Evolutionary conservation across 176 grass and related monocot genomes (phyloP).

Genomic region (Puccinellia tenuiflora): DNA sequence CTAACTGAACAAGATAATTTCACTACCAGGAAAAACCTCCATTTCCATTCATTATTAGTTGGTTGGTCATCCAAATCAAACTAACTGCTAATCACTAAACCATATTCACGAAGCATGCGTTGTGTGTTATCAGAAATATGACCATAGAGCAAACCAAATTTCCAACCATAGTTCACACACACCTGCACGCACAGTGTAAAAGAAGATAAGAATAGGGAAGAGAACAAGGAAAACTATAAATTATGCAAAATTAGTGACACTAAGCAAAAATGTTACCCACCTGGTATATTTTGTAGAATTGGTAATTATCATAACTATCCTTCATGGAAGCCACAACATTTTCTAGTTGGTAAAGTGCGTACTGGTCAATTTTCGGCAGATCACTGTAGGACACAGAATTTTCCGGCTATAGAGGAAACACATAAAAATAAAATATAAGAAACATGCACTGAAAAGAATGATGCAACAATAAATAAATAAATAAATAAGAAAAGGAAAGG

Average conservation of each 20-base stretch:
- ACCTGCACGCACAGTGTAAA: not conserved
- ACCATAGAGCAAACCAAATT: not conserved
- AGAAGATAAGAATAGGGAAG: not conserved
- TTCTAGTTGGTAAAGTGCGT: slow-evolving; percentile 88
- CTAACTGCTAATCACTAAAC: too few relatives aligned
- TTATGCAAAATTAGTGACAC: not conserved
- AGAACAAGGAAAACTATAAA: not conserved
- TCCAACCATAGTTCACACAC: not conserved
- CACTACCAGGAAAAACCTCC: not conserved
- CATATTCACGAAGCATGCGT: too few relatives aligned
- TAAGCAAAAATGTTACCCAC: slow-evolving; percentile 30
- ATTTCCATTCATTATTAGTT: not conserved
- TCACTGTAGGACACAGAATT: slow-evolving; percentile 57
- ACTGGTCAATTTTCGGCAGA: slow-evolving; percentile 92
- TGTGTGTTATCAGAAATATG: slow-evolving; percentile 11
- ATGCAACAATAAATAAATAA: not conserved
- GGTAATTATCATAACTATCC: slow-evolving; percentile 80
- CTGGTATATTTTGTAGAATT: slow-evolving; percentile 99
- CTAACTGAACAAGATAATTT: slow-evolving; percentile 10
- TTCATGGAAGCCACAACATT: slow-evolving; percentile 76
- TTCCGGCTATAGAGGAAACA: slow-evolving; percentile 37
- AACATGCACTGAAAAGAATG: slow-evolving; percentile 4
- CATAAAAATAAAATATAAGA: slow-evolving; percentile 14
- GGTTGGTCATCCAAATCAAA: not conserved
- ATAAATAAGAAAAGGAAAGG: not conserved